Conservation (phyloP, 768 basidiomycete genomes). For the Mycena polygramma region DNA sequence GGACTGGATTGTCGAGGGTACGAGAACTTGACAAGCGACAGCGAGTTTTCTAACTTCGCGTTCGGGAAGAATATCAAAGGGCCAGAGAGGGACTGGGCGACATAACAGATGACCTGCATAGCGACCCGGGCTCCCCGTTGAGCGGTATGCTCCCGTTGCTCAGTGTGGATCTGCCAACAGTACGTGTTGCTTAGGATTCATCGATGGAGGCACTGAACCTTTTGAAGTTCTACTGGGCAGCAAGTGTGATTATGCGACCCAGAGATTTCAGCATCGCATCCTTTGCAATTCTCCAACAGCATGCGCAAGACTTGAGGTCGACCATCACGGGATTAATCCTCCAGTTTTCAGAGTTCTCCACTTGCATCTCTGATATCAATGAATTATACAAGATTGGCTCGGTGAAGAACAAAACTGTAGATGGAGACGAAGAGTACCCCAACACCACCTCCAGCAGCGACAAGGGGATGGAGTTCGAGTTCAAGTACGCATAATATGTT, state of each 20-base stretch:
- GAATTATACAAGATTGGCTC: constrained; percentile 39
- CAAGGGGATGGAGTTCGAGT: constrained; percentile 29
- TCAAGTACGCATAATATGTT: constrained; percentile 8
- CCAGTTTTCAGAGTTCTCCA: neutral
- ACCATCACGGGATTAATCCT: constrained; percentile 26
- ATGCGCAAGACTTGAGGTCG: constrained; percentile 35
- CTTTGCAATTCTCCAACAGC: constrained; percentile 45
- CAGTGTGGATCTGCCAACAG: constrained; percentile 4
- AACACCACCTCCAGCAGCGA: constrained; percentile 26
- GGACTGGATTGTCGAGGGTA: constrained; percentile 7
- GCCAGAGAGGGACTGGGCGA: constrained; percentile 7
- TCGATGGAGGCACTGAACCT: neutral
- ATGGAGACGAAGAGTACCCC: constrained; percentile 43
- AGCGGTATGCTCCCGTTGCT: neutral
- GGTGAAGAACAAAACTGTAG: constrained; percentile 39
- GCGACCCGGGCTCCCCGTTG: neutral
- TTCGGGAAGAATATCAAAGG: constrained; percentile 6
- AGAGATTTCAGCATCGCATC: constrained; percentile 42
- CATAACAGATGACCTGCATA: neutral
- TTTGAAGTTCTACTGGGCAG: constrained; percentile 42
- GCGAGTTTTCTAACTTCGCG: too few species aligned
- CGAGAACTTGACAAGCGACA: neutral
- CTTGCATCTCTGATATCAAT: constrained; percentile 30
- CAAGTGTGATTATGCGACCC: constrained; percentile 41
- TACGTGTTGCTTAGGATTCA: neutral